Conservation (phyloP, 1,284 basidiomycete genomes). For the Serendipita sp. region DNA sequence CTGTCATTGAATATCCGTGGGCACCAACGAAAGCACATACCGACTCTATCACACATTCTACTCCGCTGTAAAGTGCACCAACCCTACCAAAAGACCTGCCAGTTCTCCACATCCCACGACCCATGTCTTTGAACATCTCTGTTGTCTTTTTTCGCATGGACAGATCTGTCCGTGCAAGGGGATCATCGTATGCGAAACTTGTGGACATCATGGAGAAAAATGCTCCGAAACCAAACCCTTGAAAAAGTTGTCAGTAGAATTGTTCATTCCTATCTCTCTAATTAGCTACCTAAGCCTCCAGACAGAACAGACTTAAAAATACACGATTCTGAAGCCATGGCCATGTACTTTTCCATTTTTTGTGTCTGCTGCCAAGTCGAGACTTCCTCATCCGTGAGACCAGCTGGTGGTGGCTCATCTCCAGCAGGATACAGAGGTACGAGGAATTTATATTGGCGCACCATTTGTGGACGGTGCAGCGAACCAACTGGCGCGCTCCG, state of each 20-base stretch:
- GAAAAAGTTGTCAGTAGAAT: constrained; percentile 1
- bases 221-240: constrained; percentile 83
- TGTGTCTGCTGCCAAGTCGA: constrained; percentile 50
- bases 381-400: constrained; percentile 69
- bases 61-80: constrained; percentile 82
- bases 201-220: constrained; percentile 95
- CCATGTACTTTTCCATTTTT: constrained; percentile 61
- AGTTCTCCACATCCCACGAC: constrained; percentile 76
- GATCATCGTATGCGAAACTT: constrained; percentile 92
- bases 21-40: constrained; percentile 36
- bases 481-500: background rate
- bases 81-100: constrained; percentile 94
- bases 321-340: constrained; percentile 70
- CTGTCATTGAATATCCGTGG: background rate
- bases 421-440: constrained; percentile 39
- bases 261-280: background rate
- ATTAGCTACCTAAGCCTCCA: constrained; percentile 57
- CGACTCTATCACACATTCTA: constrained; percentile 92
- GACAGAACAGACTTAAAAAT: constrained; percentile 67
- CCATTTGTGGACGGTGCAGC: background rate
- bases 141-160: constrained; percentile 59
- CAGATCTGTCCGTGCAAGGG: constrained; percentile 55
- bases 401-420: constrained; percentile 68
- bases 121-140: constrained; percentile 89
- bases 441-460: background rate